Base-by-base conservation (phyloP, 1,139 yeast species). In the Meyerozyma sp. region DNA sequence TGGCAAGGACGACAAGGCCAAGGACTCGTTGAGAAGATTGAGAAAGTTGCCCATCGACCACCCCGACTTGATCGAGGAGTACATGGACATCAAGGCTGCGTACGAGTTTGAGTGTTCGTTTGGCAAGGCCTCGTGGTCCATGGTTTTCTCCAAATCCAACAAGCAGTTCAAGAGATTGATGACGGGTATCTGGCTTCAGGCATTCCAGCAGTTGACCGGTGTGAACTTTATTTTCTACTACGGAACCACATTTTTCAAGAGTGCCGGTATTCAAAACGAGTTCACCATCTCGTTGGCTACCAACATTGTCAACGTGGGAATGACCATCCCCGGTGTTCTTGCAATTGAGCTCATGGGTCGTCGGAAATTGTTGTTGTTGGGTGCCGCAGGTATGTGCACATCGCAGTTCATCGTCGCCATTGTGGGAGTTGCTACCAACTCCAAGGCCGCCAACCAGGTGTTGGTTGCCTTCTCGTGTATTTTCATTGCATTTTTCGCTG, bases 141-240 rank as follows among this genome's bases (percentile, higher is more conserved):
- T 59, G 40, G 66, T 66, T 36, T 66, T 68, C 64, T 53, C 63
- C 40, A 57, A 54, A 40, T 56, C 56, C 45, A 65, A 67, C 59
- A 62, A 57, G 49, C 73, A 68, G 55, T 55, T 59, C 48, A 61
- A 63, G 55, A 64, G 70, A 59, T 59, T 68, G 52, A 34, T 58
- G 35, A 66, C 66, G 51, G 73, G 73, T 59, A 61, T 63, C 39
- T 49, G 45, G 36, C 47, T 62, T 43, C 70, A 65, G 55, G 74
- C 79, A 53, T 74, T 80, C 68, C 87, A 82, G 65, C 89, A 83
- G 63, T 74, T 82, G 68, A 81, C 88, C 42, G 91, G 90, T 64
- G 74, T 82, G 57, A 84, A 84, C 68, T 84, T 83, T 58, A 78
- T 83, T 56, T 81, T 81, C 61, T 81, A 81, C 66, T 82, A 70